These are phyloP conservation scores for Crucibulum laeve DNA, from an alignment of 768 basidiomycete species.

Conservation along the genomic window DNA sequence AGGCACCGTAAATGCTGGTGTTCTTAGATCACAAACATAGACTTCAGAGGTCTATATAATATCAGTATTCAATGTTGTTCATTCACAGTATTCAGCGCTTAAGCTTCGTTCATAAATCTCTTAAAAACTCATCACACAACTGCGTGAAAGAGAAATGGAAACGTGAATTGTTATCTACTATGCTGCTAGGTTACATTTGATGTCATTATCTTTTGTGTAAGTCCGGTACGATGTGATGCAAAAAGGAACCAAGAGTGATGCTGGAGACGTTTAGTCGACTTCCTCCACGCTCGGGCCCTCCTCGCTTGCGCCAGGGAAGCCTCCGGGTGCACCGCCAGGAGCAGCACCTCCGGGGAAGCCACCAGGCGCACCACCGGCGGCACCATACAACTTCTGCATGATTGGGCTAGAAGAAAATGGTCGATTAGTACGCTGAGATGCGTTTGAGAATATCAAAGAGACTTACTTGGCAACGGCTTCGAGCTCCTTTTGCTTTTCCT, in stretches of 20 bases:
- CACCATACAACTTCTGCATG: slow-evolving; percentile 68
- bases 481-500: slow-evolving; percentile 89
- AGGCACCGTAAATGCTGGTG: slow-evolving; percentile 40
- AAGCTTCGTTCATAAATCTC: no score
- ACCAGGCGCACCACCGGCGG: slow-evolving; percentile 44
- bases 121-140: neutral
- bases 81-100: no score
- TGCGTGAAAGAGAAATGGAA: neutral
- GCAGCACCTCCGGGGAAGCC: slow-evolving; percentile 48
- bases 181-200: slow-evolving; percentile 4
- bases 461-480: slow-evolving; percentile 70
- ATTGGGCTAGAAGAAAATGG: slow-evolving; percentile 34
- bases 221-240: slow-evolving; percentile 15
- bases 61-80: no score
- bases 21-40: slow-evolving; percentile 29
- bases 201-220: slow-evolving; percentile 17
- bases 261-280: slow-evolving; percentile 56
- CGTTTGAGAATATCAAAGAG: neutral
- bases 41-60: no score
- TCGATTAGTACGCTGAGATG: neutral
- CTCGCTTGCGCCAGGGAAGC: slow-evolving; percentile 64
- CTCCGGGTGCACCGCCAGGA: slow-evolving; percentile 58
- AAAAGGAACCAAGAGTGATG: slow-evolving; percentile 8
- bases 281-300: slow-evolving; percentile 92
- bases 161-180: neutral